Evolutionary conservation across 2,329 filamentous ascomycete genomes (phyloP), one percentile per base, ranked within the genome.

Genomic region (Pseudogymnoascus sp.): DNA sequence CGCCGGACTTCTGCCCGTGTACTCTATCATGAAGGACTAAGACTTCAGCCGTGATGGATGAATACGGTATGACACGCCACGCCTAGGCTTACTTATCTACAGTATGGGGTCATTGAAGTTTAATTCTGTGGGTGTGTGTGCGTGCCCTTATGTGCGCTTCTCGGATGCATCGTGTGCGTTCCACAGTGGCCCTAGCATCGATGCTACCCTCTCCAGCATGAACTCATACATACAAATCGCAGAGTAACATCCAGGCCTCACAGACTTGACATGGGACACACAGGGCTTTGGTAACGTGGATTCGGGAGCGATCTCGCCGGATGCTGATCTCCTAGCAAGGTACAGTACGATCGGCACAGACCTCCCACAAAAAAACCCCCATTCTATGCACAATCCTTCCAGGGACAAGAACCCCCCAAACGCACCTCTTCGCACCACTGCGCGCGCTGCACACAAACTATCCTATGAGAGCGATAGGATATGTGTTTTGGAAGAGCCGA

Each of bases 311-410:
- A 56, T 56, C 50, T 56, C 50, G 50, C 50, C 50, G 28, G 50
- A 56, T 12, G 50, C n/a, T 56, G 50, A 56, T 56, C 50, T 12
- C 8, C 16, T 56, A 33, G 50, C 8, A 33, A 56, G 50, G 50
- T 56, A 56, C 50, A 33, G 50, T 56, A 56, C 50, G 50, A 56
- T 56, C 50, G 50, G 50, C 50, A 56, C 50, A 56, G 50, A 56
- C 50, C 28, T 33, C 16, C 50, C 50, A 56, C 50, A 26, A 56
- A 46, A 46, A 56, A 19, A 33, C 50, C 28, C 46, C 50, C 50
- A 56, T 12, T 11, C 11, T 33, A 56, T 56, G 50, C 50, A 56
- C 50, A 56, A 56, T 56, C 50, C 16, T 35, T 22, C 28, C 50
- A 56, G 50, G 28, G 28, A 56, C n/a, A 12, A 56, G 28, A 56